phyloP scores from a whole-genome alignment of 768 basidiomycete genomes.

The Tylopilus vinaceipallidus region DNA sequence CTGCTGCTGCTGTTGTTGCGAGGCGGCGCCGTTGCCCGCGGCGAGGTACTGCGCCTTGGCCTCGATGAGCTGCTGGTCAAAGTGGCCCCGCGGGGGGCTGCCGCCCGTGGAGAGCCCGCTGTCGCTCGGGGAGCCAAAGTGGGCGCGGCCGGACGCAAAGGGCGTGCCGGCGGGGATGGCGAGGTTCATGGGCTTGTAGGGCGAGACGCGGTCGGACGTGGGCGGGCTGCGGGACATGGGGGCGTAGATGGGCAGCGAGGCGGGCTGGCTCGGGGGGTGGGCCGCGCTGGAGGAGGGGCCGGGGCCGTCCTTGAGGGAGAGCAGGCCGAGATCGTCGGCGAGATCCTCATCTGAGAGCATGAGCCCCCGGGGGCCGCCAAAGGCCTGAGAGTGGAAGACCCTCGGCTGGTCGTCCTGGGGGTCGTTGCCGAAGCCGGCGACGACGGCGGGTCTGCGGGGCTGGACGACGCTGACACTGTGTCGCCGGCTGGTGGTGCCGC shows the following conservation, averaged over 20 bases:
- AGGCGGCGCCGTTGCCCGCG: slow-evolving; percentile 17
- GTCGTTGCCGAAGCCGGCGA: slow-evolving; percentile 57
- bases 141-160: slow-evolving; percentile 42
- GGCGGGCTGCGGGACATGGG: slow-evolving; percentile 64
- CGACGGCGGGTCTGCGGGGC: slow-evolving; percentile 60
- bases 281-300: slow-evolving; percentile 41
- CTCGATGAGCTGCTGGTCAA: slow-evolving; percentile 47
- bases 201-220: slow-evolving; percentile 48
- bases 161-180: slow-evolving; percentile 50
- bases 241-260: slow-evolving; percentile 75
- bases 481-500: slow-evolving; percentile 78
- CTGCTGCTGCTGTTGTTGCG: slow-evolving; percentile 13
- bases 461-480: slow-evolving; percentile 86
- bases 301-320: slow-evolving; percentile 45
- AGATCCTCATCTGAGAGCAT: slow-evolving; percentile 80
- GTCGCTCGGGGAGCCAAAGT: slow-evolving; percentile 59
- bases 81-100: slow-evolving; percentile 47
- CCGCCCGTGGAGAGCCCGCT: slow-evolving; percentile 50
- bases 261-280: slow-evolving; percentile 63
- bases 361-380: slow-evolving; percentile 54
- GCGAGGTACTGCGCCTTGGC: slow-evolving; percentile 37
- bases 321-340: slow-evolving; percentile 62
- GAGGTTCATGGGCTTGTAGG: slow-evolving; percentile 63
- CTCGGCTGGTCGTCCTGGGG: slow-evolving; percentile 39
- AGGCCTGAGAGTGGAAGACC: slow-evolving; percentile 35